Percentiles rank a stretch among this genome's conserved stretches.
phyloP scores from a whole-genome alignment of 805 yeast species.

The Lipomyces orientalis region DNA sequence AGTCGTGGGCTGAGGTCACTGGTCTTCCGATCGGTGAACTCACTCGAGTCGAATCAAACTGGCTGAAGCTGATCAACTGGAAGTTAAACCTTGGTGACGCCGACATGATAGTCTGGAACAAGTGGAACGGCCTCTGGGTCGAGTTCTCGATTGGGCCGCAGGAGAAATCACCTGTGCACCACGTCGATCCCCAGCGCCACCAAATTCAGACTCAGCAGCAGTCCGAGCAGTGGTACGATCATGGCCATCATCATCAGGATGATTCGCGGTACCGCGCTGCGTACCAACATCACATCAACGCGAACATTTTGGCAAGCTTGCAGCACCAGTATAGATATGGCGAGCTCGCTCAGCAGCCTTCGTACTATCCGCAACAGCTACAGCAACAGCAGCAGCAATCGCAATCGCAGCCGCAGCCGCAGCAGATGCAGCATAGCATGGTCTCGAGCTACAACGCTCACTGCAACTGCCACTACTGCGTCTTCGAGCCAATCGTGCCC shows the following conservation, averaged over 20 bases:
- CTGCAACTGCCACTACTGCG: conserved; percentile 31
- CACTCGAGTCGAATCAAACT: conserved; percentile 70
- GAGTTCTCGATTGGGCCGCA: background rate
- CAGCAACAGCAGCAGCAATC: conserved; percentile 17
- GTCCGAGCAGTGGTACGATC: conserved; percentile 12
- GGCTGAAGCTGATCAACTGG: conserved; percentile 70
- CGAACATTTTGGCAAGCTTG: background rate
- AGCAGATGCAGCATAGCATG: conserved; percentile 13
- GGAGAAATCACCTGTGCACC: conserved; percentile 1
- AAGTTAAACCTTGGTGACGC: conserved; percentile 52
- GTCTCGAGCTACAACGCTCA: conserved; percentile 25
- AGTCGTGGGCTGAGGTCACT: conserved; percentile 96
- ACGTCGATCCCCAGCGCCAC: background rate
- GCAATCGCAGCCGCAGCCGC: conserved; percentile 23
- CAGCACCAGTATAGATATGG: conserved; percentile 12
- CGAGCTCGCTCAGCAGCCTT: background rate
- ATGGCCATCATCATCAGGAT: conserved; percentile 3
- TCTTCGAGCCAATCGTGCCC: conserved; percentile 24
- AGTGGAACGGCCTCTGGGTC: conserved; percentile 43
- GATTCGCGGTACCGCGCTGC: background rate
- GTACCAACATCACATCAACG: background rate
- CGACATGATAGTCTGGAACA: conserved; percentile 45
- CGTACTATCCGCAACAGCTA: conserved; percentile 2
- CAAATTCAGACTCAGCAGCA: no score
- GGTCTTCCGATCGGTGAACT: conserved; percentile 68